Evolutionary conservation across 2,329 filamentous ascomycete genomes (phyloP).

Genomic region (Colletotrichum agaves): DNA sequence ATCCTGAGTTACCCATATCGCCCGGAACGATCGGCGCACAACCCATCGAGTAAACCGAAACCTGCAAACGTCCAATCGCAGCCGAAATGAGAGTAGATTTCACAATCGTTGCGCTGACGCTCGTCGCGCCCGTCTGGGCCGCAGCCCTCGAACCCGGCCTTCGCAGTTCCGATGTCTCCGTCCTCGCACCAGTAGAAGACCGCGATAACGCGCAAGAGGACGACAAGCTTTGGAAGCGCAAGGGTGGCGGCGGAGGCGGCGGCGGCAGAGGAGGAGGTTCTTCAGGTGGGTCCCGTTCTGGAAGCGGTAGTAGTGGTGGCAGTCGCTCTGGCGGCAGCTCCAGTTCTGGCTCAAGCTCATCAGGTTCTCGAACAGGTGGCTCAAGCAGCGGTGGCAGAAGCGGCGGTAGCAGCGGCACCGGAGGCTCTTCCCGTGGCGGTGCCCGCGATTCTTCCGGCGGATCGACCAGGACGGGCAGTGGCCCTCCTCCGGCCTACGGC

Average conservation of each 20-base stretch:
- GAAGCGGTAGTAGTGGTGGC: constrained; percentile 22
- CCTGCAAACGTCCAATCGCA: not conserved
- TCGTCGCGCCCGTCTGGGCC: constrained; percentile 40
- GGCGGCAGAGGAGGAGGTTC: constrained; percentile 44
- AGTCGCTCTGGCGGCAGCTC: constrained; percentile 14
- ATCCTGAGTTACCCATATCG: not conserved
- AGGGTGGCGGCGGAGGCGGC: constrained; percentile 68
- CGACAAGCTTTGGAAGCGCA: constrained; percentile 67
- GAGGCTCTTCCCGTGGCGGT: constrained; percentile 23
- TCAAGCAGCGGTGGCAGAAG: constrained; percentile 25
- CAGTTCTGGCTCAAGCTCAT: constrained; percentile 33
- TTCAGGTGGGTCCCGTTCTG: constrained; percentile 36
- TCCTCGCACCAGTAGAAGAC: constrained; percentile 37
- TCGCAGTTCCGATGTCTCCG: constrained; percentile 26
- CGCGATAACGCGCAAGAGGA: constrained; percentile 36
- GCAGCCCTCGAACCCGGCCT: constrained; percentile 41
- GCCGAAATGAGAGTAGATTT: constrained; percentile 47
- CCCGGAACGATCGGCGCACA: not conserved
- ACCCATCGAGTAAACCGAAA: not conserved
- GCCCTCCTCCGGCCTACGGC: constrained; percentile 66
- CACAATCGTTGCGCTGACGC: constrained; percentile 44
- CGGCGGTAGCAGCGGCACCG: constrained; percentile 33
- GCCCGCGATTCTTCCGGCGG: constrained; percentile 56
- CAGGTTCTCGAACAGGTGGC: constrained; percentile 39
- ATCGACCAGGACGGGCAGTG: constrained; percentile 66